A percentile compares a stretch with the other conserved stretches of the same genome.
These are phyloP conservation scores for Neotropicomus parvogracilis DNA, from an alignment of 1,284 basidiomycete genomes.

Conservation along the genomic window DNA sequence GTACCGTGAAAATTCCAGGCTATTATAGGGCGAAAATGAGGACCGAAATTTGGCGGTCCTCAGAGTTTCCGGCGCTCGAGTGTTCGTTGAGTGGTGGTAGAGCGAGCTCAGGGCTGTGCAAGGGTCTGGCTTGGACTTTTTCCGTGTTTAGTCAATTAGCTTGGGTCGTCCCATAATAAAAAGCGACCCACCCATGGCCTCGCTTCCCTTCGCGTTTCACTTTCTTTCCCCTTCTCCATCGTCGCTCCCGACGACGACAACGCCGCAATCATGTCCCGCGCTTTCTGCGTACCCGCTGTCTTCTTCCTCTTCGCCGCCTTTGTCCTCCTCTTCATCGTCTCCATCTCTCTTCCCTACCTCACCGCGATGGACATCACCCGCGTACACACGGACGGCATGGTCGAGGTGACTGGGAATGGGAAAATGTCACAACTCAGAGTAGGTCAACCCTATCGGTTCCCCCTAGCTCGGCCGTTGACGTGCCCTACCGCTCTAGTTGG, in stretches of 20 bases:
- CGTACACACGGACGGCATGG: slow-evolving; percentile 42
- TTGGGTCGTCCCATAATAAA: slow-evolving; percentile 20
- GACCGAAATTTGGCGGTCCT: too few species aligned
- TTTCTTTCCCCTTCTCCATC: slow-evolving; percentile 9
- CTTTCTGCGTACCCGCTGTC: slow-evolving; percentile 63
- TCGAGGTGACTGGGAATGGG: slow-evolving; percentile 30
- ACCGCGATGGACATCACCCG: slow-evolving; percentile 62
- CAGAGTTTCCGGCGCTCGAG: too few species aligned
- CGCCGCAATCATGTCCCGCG: slow-evolving; percentile 41
- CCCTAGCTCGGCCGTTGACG: slow-evolving; percentile 10
- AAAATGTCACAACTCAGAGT: slow-evolving; percentile 52
- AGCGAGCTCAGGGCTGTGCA: too few species aligned
- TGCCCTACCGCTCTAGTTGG: slow-evolving; percentile 19
- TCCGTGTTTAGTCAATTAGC: neutral
- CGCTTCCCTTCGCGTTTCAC: slow-evolving; percentile 2
- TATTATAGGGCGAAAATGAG: too few species aligned
- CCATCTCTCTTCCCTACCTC: slow-evolving; percentile 66
- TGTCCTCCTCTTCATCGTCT: slow-evolving; percentile 61
- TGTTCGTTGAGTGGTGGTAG: too few species aligned
- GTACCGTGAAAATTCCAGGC: too few species aligned
- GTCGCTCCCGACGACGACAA: neutral
- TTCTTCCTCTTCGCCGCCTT: slow-evolving; percentile 61
- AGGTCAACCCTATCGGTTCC: slow-evolving; percentile 29
- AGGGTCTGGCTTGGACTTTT: neutral
- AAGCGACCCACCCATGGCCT: slow-evolving; percentile 3